Base-by-base conservation (phyloP, 768 basidiomycete genomes). In the Boletus tomentosulus region DNA sequence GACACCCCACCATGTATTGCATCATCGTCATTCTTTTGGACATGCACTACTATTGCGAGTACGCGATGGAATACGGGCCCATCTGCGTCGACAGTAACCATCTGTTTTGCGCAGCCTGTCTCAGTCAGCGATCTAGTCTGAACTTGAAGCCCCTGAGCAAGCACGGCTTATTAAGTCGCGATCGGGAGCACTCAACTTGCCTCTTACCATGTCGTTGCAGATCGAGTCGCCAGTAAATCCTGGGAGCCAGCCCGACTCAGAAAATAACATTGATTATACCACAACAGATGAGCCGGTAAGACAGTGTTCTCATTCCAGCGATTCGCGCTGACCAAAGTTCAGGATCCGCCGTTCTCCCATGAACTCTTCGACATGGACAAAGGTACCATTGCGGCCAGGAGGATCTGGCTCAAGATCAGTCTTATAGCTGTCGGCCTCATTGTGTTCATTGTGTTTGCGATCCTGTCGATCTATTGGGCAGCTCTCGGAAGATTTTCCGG, bases 401-500 rank as follows among this genome's bases (percentile, higher is more conserved):
- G 49, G 27, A 52, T 62, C 10, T 83, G 80, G 69, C 51, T 78
- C 46, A 75, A 67, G 58, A 71, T 72, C 3, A 67, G 81, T 44
- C 6, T 75, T 6, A 54, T 62, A 10, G 71, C 74, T 16, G 63
- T 71, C 3, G 57, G 72, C 12, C 50, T 76, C 27, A 62, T 80
- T 16, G 62, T 72, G 13, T 42, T 81, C 33, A 62, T 76, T 22
- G 77, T 85, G 41, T 76, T 81, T 55, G 68, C 65, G 0, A 69
- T 84, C 22, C 67, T 85, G 53, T 66, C 81, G 3, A 83, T 86
- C 44, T 85, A 79, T 64, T 86, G 83, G 82, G 83, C 80, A 10
- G 76, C 79, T 12, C 65, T 81, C 4, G 81, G 81, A 69, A 74
- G 73, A 50, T 73, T 73, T 10, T 74, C 67, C 6, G 41, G 54